Base-by-base conservation (phyloP, 371 early-diverging fungal species). In the Mortierella sp. region DNA sequence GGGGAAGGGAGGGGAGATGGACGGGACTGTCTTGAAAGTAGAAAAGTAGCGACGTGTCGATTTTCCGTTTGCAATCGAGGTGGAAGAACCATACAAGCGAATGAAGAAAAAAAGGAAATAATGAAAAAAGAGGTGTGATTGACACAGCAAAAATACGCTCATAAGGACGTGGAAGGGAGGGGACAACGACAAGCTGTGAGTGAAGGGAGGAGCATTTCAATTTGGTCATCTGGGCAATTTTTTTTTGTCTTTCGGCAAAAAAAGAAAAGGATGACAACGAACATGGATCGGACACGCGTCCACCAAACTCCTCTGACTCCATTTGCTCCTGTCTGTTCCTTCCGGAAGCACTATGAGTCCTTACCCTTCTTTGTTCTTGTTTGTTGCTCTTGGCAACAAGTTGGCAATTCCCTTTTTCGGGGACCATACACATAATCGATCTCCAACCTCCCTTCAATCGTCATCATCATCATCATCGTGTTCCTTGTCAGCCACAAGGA, bases 321-420 rank as follows among this genome's bases (percentile, higher is more conserved):
- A 61, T 61, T 61, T 61, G n/a, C 61, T 61, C 61, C 61, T 61
- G 61, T 19, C 61, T 58, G 55, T 14, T 52, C 53, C 37, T 61
- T 61, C 39, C 61, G 61, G 61, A 61, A 61, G 61, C 34, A 19
- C 61, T 37, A 61, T 37, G 61, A 61, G 61, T 39, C 61, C 61
- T 61, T 61, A 61, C 61, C 61, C 61, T 61, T 39, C 19, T 61
- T 61, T 55, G 14, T 19, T 31, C 29, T 53, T 4, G 16, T 53
- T 24, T 53, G 55, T 11, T 4, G 14, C 61, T 61, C 61, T 61
- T 61, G 61, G 61, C n/a, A n/a, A n/a, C n/a, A n/a, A n/a, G n/a
- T n/a, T n/a, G n/a, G n/a, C 61, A 61, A 61, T 61, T 61, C 61
- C 61, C 61, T 61, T 61, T 58, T 61, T 61, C 61, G 61, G 61